Percentiles rank a stretch among this genome's conserved stretches.
Conservation (phyloP, 2,329 filamentous ascomycete species). For the Pseudophaeomoniella oleicola region DNA sequence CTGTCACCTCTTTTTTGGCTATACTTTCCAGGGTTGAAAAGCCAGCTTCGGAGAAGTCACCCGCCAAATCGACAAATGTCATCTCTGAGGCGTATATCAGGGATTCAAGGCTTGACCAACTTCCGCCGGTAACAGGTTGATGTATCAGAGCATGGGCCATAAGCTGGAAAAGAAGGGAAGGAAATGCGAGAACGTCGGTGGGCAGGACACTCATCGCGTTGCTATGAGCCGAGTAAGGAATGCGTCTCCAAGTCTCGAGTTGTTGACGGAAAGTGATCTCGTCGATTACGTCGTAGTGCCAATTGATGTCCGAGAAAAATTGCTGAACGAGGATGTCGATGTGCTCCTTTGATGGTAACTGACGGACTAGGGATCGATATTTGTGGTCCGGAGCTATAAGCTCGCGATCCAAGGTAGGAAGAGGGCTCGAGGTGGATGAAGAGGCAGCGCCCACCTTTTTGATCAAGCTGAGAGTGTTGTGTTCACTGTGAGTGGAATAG, state of each 20-base stretch:
- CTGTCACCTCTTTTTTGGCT: background rate
- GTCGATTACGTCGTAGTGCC: background rate
- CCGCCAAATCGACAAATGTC: background rate
- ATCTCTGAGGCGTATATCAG: background rate
- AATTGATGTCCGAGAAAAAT: background rate
- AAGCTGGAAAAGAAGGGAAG: conserved; percentile 9
- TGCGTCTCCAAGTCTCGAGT: background rate
- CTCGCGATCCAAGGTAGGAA: conserved; percentile 1
- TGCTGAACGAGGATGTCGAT: background rate
- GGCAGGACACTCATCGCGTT: conserved; percentile 1
- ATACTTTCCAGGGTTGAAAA: background rate
- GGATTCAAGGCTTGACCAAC: background rate
- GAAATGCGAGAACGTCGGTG: conserved; percentile 5
- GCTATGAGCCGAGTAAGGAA: background rate
- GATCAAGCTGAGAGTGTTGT: conserved; percentile 8
- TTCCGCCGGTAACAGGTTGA: conserved; percentile 5
- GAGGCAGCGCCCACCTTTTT: conserved; percentile 3
- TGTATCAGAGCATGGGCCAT: conserved; percentile 9
- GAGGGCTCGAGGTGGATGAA: conserved; percentile 6
- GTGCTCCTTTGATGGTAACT: background rate
- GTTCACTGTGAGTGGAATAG: conserved; percentile 7
- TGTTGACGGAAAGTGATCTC: background rate
- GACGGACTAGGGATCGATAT: background rate
- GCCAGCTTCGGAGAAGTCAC: background rate
- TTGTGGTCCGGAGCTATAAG: background rate